Evolutionary conservation across 495 filamentous ascomycete genomes (phyloP).

Genomic region (Apiosordaria backusii): DNA sequence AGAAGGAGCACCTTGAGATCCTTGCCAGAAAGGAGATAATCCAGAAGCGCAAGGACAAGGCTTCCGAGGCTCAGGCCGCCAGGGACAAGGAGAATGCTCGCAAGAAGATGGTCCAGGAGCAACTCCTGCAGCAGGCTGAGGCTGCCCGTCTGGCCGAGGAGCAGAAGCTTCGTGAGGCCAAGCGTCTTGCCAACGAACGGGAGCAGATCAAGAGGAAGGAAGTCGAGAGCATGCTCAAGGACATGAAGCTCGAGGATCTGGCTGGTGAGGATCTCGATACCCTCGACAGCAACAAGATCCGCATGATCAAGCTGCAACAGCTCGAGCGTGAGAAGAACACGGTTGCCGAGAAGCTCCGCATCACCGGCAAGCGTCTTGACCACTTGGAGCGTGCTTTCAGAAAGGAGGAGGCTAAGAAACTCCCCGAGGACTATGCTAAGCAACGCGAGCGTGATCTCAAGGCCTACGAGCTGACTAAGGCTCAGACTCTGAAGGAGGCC

Average conservation of each 20-base stretch:
- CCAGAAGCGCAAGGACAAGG: conserved; percentile 92
- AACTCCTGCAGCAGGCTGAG: conserved; percentile 84
- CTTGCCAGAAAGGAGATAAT: conserved; percentile 85
- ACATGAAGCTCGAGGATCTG: conserved; percentile 82
- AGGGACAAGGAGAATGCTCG: conserved; percentile 91
- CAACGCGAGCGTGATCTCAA: conserved; percentile 79
- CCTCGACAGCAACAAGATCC: conserved; percentile 82
- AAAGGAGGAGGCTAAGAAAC: conserved; percentile 89
- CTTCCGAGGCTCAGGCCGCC: conserved; percentile 74
- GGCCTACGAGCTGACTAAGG: conserved; percentile 73
- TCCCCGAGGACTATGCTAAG: conserved; percentile 77
- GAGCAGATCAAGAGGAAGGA: conserved; percentile 90
- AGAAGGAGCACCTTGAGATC: conserved; percentile 87
- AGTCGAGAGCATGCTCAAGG: conserved; percentile 90
- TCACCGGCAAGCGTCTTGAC: conserved; percentile 93
- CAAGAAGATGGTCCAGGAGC: conserved; percentile 74
- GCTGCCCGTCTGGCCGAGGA: conserved; percentile 82
- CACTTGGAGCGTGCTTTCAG: conserved; percentile 96
- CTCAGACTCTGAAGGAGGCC: conserved; percentile 70
- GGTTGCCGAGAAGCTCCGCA: conserved; percentile 79
- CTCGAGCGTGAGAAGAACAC: conserved; percentile 97
- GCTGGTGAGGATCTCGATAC: conserved; percentile 74
- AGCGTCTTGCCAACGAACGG: conserved; percentile 83
- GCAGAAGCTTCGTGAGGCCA: conserved; percentile 83
- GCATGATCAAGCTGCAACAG: conserved; percentile 89